These are phyloP conservation scores for Lumnitzera racemosa DNA, from an alignment of 345 rosid genomes.

Conservation along the genomic window DNA sequence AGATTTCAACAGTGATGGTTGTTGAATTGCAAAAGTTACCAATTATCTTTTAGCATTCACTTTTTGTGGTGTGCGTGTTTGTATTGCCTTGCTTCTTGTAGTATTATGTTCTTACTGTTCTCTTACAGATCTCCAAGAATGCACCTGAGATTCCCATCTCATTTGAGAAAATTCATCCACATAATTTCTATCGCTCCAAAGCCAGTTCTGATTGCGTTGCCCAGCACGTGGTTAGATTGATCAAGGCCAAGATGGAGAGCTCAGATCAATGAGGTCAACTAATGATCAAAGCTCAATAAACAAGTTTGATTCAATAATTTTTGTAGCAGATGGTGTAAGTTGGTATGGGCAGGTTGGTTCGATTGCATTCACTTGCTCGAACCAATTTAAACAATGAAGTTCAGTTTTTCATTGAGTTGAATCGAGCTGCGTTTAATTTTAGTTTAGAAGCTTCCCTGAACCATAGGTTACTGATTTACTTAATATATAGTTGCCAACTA, in stretches of 20 bases:
- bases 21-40: neutral
- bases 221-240: conserved; percentile 40
- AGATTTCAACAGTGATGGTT: too few relatives aligned
- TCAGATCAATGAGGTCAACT: conserved; percentile 5
- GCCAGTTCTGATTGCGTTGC: conserved; percentile 86
- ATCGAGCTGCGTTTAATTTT: too few relatives aligned
- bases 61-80: neutral
- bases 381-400: too few relatives aligned
- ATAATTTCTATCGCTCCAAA: conserved; percentile 61
- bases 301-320: neutral
- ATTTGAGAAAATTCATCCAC: conserved; percentile 74
- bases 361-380: too few relatives aligned
- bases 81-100: too few relatives aligned
- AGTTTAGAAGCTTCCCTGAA: too few relatives aligned
- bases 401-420: too few relatives aligned
- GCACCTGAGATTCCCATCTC: conserved; percentile 44
- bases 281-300: neutral
- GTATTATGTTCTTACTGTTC: neutral
- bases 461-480: too few relatives aligned
- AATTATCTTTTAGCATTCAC: neutral
- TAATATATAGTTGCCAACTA: too few relatives aligned
- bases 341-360: too few relatives aligned
- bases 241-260: conserved; percentile 29
- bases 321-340: too few relatives aligned
- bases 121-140: conserved; percentile 47